Base-by-base conservation (phyloP, 805 yeast genomes). In the Zygosaccharomyces kombuchaensis region DNA sequence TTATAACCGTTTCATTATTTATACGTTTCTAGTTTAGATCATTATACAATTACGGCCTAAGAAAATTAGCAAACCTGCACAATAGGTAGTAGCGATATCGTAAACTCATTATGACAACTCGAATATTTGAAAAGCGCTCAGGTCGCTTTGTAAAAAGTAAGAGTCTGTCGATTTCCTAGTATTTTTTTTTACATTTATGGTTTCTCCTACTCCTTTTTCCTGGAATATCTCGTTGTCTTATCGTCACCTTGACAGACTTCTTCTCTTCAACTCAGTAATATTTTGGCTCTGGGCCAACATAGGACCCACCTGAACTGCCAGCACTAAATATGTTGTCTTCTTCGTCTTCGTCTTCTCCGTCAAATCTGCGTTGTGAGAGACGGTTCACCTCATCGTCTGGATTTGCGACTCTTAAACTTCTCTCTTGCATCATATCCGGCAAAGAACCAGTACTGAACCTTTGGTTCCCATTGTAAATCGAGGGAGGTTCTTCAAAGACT, bases 391-490 rank as follows among this genome's bases (percentile, higher is more conserved):
- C 47, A 37, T 56, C 64, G 41, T 67, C 71, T 1, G 71, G 71
- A 58, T 77, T 77, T 9, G 74, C 78, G 34, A 77, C 79, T 55
- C 78, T 73, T 44, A 77, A 60, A 34, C 54, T 63, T 50, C 76
- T 64, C 6, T 76, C 76, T 40, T 55, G 50, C 47, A 51, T 50
- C 44, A 56, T 55, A 55, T 77, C 81, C 1, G 81, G 81, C 44
- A 77, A 62, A 8, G 80, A 75, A 17, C 81, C 80, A 48, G 76
- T 72, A 55, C 80, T 75, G 50, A 77, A 66, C 50, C 80, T 67
- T 49, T 77, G 69, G 40, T 78, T 70, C 13, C 80, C 81, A 26
- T 50, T 54, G 32, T 56, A 59, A 45, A 58, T 58, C 47, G 69
- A 75, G 6, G 66, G 60, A 14, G 54, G 54, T 27, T 51, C 54